Evolutionary conservation across 2,329 filamentous ascomycete genomes (phyloP), one percentile per base, ranked within the genome.

Genomic region (Coniochaeta hoffmannii): DNA sequence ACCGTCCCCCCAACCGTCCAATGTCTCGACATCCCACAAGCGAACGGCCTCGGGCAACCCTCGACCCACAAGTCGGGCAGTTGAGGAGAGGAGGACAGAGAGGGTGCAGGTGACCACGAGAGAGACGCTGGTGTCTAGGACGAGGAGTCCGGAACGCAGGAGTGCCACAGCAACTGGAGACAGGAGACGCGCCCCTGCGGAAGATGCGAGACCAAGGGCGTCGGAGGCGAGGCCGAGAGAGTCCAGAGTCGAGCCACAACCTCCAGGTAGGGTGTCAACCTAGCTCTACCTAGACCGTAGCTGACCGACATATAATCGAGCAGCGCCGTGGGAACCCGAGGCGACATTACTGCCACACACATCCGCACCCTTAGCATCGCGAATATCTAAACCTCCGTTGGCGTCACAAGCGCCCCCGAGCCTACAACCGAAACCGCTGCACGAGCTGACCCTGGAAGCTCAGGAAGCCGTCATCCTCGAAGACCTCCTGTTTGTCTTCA

Each of bases 401-500:
- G 89, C 92, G 12, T 86, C 87, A 3, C 77, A 85, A 59, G 84
- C 89, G 30, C 91, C 92, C 1, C 73, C 81, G 53, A 74, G 81
- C 8, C 76, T 91, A 51, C 85, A 89, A 44, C 88, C 89, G 1
- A 75, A 75, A 51, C 77, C 86, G 7, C 76, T 97, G 15, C 76
- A 80, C 55, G 83, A 89, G 56, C 73, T 97, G 57, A 85, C 85
- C 0, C 74, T 95, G 28, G 88, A 95, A 61, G 82, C 82, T 2
- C 94, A 99, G 69, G 94, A 99, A 72, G 83, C 85, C 24, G 88
- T 85, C 9, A 87, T 99, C 50, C 77, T 97, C 44, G 92, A 97
- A 63, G 94, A 99, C 64, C 73, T 99, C 15, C 73, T 97, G 34
- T 97, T 93, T 67, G 91, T 96, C 5, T 95, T 97, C 64, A 97